Base-by-base conservation (phyloP, 1,284 basidiomycete genomes). In the Ganoderma lucidum region DNA sequence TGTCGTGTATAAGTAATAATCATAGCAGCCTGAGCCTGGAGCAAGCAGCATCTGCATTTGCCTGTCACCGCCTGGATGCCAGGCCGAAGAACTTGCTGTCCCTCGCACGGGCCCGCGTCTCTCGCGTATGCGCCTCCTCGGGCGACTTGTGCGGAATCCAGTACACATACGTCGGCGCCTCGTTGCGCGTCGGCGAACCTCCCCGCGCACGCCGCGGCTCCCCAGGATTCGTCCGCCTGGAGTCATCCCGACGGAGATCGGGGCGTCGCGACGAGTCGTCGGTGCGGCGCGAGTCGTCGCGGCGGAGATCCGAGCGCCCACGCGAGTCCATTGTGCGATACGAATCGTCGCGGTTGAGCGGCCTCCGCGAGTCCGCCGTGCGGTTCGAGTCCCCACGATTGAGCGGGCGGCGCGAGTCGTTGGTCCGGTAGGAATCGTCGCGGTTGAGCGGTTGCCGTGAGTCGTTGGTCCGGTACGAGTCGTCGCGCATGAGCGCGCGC, bases 41-140 rank as follows among this genome's bases (percentile, higher is more conserved):
- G 48, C 48, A 53, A 12, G 23, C 23, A 23, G 23, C 23, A 23
- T 23, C 23, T 23, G 23, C 23, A 23, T 23, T 23, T 30, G 42
- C 72, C 68, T 63, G 70, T 85, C 82, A 84, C 81, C 83, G 80
- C 84, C 85, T 74, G 81, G 85, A 83, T 76, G 85, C 83, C 62
- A 80, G 82, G 69, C 84, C 78, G 74, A 78, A 80, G 73, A 81
- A 85, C 67, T 81, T 80, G 72, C 82, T 83, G 55, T 73, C 74
- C 67, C 69, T 70, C 32, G 73, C 73, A 51, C 70, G 70, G n/a
- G 70, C 71, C 58, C 76, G 74, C 65, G 71, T 64, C 35, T 76
- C 75, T 66, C 72, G 73, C 64, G 75, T 74, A 70, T 81, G 80
- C 68, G 83, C 82, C 64, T 77, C 78, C 64, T 74, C 76, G 41